Evolutionary conservation across 352 stramenopile genomes (phyloP).

Genomic region (Phytophthora sojae): DNA sequence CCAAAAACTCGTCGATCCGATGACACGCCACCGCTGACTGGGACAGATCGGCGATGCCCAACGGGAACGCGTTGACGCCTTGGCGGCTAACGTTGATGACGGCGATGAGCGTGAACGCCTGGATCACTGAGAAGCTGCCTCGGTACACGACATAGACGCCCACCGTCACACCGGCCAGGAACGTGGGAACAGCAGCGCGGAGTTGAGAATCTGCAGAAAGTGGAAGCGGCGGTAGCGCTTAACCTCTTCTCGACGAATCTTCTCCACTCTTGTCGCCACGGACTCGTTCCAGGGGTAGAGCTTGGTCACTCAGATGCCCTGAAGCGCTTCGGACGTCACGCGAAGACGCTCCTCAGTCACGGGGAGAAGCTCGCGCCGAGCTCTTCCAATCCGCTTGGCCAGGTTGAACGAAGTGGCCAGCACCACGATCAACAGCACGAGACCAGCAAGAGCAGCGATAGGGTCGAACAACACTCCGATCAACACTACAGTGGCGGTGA

Average conservation of each 20-base stretch:
- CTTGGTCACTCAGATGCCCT: conserved; percentile 92
- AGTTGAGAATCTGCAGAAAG: conserved; percentile 68
- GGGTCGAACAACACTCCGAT: conserved; percentile 34
- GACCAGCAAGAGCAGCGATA: conserved; percentile 31
- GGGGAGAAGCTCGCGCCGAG: conserved; percentile 44
- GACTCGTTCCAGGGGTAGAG: conserved; percentile 89
- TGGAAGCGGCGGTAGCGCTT: conserved; percentile 46
- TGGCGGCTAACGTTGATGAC: conserved; percentile 44
- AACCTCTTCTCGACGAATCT: conserved; percentile 57
- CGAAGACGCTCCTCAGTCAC: conserved; percentile 86
- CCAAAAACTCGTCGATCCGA: conserved; percentile 42
- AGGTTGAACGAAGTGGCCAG: conserved; percentile 22
- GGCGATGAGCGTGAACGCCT: conserved; percentile 49
- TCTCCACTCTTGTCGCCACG: conserved; percentile 39
- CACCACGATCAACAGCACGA: conserved; percentile 22
- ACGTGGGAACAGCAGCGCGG: conserved; percentile 52
- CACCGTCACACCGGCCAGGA: conserved; percentile 50
- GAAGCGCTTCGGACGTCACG: conserved; percentile 94
- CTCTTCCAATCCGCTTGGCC: conserved; percentile 39
- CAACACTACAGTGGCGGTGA: conserved; percentile 35
- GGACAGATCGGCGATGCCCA: conserved; percentile 39
- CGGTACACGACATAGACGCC: conserved; percentile 52
- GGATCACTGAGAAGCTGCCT: conserved; percentile 50
- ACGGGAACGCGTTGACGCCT: conserved; percentile 37
- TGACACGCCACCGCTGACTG: conserved; percentile 34